A percentile compares a stretch with the other conserved stretches of the same genome.
phyloP scores from a whole-genome alignment of 495 filamentous ascomycete genomes.

The Penicillium bialowiezense region DNA sequence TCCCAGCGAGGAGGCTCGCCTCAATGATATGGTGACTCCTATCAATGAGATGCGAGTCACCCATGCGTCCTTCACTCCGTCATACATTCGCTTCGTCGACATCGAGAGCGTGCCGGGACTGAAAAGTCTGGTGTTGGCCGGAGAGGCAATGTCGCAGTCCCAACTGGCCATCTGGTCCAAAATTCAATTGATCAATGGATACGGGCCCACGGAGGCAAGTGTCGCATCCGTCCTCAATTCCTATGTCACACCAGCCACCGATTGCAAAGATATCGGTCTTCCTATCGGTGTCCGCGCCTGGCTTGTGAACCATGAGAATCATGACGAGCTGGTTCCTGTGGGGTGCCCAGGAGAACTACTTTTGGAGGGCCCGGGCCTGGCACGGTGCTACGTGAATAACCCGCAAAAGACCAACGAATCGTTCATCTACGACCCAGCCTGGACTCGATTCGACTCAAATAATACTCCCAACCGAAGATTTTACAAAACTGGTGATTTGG shows the following conservation, averaged over 20 bases:
- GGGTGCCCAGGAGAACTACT: slow-evolving; percentile 49
- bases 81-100: slow-evolving; percentile 46
- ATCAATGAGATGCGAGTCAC: slow-evolving; percentile 48
- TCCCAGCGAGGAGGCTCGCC: slow-evolving; percentile 49
- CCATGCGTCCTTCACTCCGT: slow-evolving; percentile 50
- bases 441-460: slow-evolving; percentile 24
- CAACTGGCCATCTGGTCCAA: slow-evolving; percentile 53
- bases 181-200: slow-evolving; percentile 56
- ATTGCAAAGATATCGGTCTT: slow-evolving; percentile 46
- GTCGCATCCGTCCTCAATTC: slow-evolving; percentile 39
- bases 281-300: slow-evolving; percentile 41
- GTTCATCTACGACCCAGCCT: slow-evolving; percentile 44
- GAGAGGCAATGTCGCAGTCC: slow-evolving; percentile 55
- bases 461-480: slow-evolving; percentile 41
- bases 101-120: slow-evolving; percentile 46
- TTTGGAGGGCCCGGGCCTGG: slow-evolving; percentile 49
- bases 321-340: slow-evolving; percentile 46
- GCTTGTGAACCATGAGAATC: slow-evolving; percentile 45
- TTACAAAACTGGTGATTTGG: slow-evolving; percentile 69
- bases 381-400: slow-evolving; percentile 45
- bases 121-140: slow-evolving; percentile 44
- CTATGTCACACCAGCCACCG: slow-evolving; percentile 29
- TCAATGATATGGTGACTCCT: slow-evolving; percentile 44
- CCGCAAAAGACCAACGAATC: slow-evolving; percentile 39
- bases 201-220: slow-evolving; percentile 53